phyloP scores from a whole-genome alignment of 441 rosid species.

The Manihot esculenta region DNA sequence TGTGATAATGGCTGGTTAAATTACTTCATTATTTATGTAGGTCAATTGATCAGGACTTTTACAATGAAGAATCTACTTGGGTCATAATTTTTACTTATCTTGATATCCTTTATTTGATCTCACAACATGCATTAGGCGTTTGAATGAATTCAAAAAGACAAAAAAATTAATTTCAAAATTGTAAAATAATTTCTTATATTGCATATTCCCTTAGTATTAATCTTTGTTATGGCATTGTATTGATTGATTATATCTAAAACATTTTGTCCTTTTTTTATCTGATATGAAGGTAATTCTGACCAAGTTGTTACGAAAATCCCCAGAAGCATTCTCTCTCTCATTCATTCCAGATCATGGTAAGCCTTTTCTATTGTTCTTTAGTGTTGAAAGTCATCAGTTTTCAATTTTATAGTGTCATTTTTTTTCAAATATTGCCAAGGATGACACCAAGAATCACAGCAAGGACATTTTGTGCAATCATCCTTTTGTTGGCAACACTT shows the following conservation, averaged over 20 bases:
- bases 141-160: not conserved
- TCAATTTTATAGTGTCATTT: not conserved
- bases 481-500: slow-evolving; percentile 60
- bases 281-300: slow-evolving; percentile 51
- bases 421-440: slow-evolving; percentile 40
- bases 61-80: not conserved
- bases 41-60: too few species aligned
- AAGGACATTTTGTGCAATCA: slow-evolving; percentile 51
- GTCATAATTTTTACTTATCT: not conserved
- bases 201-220: not conserved
- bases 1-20: not conserved
- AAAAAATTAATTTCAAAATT: not conserved
- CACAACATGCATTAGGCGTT: not conserved
- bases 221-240: not conserved
- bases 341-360: slow-evolving; percentile 62
- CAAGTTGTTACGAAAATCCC: slow-evolving; percentile 47
- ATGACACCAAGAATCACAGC: slow-evolving; percentile 52
- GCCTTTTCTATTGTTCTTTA: slow-evolving; percentile 16
- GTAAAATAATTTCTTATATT: not conserved
- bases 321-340: slow-evolving; percentile 49
- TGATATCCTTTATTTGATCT: not conserved
- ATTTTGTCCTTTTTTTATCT: slow-evolving; percentile 9
- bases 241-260: not conserved
- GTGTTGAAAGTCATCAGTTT: slow-evolving; percentile 8
- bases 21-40: too few species aligned